Evolutionary conservation across 345 rosid species (phyloP).

Genomic region (Murraya koenigii): DNA sequence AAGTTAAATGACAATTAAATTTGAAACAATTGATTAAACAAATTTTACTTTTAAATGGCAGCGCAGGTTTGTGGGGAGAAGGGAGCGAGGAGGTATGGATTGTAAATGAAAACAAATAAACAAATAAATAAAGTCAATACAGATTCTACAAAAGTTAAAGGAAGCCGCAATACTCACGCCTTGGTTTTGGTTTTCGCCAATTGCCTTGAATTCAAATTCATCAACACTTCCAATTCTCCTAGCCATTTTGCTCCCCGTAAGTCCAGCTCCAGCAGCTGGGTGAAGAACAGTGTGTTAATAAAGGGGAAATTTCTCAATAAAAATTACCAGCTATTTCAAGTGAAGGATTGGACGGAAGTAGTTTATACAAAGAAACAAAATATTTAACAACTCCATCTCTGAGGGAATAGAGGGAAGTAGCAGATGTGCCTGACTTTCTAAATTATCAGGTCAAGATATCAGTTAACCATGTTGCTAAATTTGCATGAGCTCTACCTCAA

Average conservation of each 20-base stretch:
- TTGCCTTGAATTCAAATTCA: slow-evolving; percentile 85
- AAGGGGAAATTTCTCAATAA: neutral
- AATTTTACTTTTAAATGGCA: neutral
- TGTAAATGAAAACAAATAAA: neutral
- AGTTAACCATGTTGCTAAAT: neutral
- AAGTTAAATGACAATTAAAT: slow-evolving; percentile 24
- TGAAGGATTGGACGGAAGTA: neutral
- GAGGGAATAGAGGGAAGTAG: neutral
- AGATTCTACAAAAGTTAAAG: neutral
- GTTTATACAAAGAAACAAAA: neutral
- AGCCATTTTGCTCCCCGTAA: slow-evolving; percentile 90
- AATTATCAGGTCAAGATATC: neutral
- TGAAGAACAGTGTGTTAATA: slow-evolving; percentile 6
- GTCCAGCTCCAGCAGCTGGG: slow-evolving; percentile 99
- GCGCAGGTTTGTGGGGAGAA: too few species aligned
- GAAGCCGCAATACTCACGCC: slow-evolving; percentile 44
- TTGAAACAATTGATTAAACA: slow-evolving; percentile 15
- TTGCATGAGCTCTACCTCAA: neutral
- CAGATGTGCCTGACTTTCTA: neutral
- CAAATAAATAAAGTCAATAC: neutral
- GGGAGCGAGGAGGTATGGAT: neutral
- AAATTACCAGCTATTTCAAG: neutral
- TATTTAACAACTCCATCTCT: neutral
- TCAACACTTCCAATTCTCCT: slow-evolving; percentile 78
- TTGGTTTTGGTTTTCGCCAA: slow-evolving; percentile 83